A percentile compares a stretch with the other conserved stretches of the same genome.
phyloP scores from a whole-genome alignment of 2,329 filamentous ascomycete genomes.

The Colletotrichum navitas region DNA sequence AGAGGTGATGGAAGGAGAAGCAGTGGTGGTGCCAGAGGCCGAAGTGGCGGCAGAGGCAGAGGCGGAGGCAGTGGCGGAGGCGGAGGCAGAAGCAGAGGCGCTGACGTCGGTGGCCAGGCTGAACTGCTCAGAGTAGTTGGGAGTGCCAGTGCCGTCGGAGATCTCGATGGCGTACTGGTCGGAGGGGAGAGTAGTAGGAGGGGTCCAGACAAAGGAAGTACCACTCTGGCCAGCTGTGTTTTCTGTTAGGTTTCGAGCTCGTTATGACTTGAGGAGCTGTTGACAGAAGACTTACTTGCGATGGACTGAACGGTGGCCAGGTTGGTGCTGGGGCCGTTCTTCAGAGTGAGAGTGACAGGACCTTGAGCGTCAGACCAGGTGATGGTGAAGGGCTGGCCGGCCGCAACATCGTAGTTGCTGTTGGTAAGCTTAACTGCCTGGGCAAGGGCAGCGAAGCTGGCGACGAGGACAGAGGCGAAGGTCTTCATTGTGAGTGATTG shows the following conservation, averaged over 20 bases:
- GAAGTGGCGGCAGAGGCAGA: slow-evolving; percentile 33
- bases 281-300: slow-evolving; percentile 51
- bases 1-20: slow-evolving; percentile 36
- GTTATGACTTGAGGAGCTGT: background rate
- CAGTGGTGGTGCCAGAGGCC: slow-evolving; percentile 33
- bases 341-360: slow-evolving; percentile 58
- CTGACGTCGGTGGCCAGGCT: slow-evolving; percentile 46
- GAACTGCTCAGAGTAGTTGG: slow-evolving; percentile 62
- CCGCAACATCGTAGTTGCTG: slow-evolving; percentile 51
- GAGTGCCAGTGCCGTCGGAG: slow-evolving; percentile 50
- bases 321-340: slow-evolving; percentile 53
- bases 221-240: slow-evolving; percentile 51
- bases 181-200: slow-evolving; percentile 51
- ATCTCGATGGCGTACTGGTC: slow-evolving; percentile 62
- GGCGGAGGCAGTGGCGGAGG: slow-evolving; percentile 23
- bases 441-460: slow-evolving; percentile 49
- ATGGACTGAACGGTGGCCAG: slow-evolving; percentile 53
- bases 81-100: slow-evolving; percentile 35
- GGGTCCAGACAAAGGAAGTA: slow-evolving; percentile 55
- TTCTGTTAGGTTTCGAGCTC: slow-evolving; percentile 2
- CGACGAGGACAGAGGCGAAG: slow-evolving; percentile 47
- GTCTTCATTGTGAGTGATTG: slow-evolving; percentile 51
- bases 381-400: slow-evolving; percentile 58
- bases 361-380: slow-evolving; percentile 57
- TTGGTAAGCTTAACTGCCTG: slow-evolving; percentile 53